Percentiles rank a stretch among this genome's conserved stretches.
Conservation (phyloP, 108 stramenopile genomes). For the Discostella stelligeroides region DNA sequence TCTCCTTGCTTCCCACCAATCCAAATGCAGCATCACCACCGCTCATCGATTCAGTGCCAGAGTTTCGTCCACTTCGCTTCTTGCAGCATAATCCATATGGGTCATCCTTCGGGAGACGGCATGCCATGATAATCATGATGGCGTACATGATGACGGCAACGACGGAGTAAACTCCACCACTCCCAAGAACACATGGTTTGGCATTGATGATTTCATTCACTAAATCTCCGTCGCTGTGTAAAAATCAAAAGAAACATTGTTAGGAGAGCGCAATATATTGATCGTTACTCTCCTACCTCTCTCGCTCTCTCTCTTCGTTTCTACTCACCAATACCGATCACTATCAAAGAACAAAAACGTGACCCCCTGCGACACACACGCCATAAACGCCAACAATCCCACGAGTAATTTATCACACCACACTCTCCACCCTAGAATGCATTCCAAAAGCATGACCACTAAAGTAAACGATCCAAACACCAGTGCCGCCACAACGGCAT, state of each 20-base stretch:
- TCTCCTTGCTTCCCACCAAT: conserved; percentile 1
- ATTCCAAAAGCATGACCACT: conserved; percentile 18
- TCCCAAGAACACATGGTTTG: conserved; percentile 27
- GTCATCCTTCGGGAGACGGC: conserved; percentile 27
- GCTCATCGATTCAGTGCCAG: conserved; percentile 8
- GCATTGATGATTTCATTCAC: conserved; percentile 36
- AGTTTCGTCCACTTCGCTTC: conserved; percentile 5
- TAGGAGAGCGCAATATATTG: background rate
- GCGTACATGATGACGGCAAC: conserved; percentile 24
- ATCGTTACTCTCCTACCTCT: background rate
- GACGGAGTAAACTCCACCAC: conserved; percentile 21
- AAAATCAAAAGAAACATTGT: background rate
- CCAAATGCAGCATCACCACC: conserved; percentile 1
- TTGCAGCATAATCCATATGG: conserved; percentile 30
- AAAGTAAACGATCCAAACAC: conserved; percentile 20
- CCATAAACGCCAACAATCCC: conserved; percentile 10
- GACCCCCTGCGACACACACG: conserved; percentile 36
- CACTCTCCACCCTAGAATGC: conserved; percentile 30
- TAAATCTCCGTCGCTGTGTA: conserved; percentile 32
- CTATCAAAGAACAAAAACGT: conserved; percentile 43
- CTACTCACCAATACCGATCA: conserved; percentile 43
- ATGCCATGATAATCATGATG: conserved; percentile 22
- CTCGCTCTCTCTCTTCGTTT: no score
- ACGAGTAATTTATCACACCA: conserved; percentile 31
- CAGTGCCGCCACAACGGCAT: conserved; percentile 16